phyloP scores from a whole-genome alignment of 805 yeast genomes.

The Cyberlindnera bimundalis region DNA sequence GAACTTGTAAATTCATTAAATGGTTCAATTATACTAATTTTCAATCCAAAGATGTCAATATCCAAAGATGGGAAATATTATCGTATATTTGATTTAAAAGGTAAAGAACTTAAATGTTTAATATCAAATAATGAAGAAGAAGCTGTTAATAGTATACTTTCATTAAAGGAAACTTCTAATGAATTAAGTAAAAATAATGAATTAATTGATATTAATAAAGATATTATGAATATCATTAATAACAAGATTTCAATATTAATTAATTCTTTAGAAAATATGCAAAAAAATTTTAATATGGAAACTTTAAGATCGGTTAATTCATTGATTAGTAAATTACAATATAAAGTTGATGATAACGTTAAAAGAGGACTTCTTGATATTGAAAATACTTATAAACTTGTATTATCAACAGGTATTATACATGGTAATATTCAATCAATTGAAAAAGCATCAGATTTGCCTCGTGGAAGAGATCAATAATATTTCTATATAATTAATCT shows the following conservation, averaged over 20 bases:
- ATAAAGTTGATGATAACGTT: constrained; percentile 17
- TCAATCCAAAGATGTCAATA: constrained; percentile 7
- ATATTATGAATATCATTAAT: constrained; percentile 9
- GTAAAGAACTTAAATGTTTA: constrained; percentile 4
- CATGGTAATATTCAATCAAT: constrained; percentile 14
- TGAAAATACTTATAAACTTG: constrained; percentile 24
- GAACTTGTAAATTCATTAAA: background rate
- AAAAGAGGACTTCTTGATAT: constrained; percentile 17
- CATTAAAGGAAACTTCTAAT: constrained; percentile 8
- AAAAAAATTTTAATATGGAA: constrained; percentile 3
- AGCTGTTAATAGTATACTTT: constrained; percentile 14
- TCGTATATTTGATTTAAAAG: constrained; percentile 5
- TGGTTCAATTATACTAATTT: constrained; percentile 6
- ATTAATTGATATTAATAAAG: constrained; percentile 9
- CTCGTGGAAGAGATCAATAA: too few relatives aligned
- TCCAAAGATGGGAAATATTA: constrained; percentile 15
- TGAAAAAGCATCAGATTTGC: constrained; percentile 7
- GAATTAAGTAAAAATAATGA: constrained; percentile 10
- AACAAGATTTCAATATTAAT: constrained; percentile 4
- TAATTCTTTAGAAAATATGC: background rate
- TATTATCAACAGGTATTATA: constrained; percentile 17
- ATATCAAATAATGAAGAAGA: constrained; percentile 11
- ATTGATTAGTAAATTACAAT: constrained; percentile 22
- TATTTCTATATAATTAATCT: constrained; percentile 66
- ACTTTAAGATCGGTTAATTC: constrained; percentile 19